phyloP scores from a whole-genome alignment of 1,284 basidiomycete genomes.

The Tetrapyrgos nigripes region DNA sequence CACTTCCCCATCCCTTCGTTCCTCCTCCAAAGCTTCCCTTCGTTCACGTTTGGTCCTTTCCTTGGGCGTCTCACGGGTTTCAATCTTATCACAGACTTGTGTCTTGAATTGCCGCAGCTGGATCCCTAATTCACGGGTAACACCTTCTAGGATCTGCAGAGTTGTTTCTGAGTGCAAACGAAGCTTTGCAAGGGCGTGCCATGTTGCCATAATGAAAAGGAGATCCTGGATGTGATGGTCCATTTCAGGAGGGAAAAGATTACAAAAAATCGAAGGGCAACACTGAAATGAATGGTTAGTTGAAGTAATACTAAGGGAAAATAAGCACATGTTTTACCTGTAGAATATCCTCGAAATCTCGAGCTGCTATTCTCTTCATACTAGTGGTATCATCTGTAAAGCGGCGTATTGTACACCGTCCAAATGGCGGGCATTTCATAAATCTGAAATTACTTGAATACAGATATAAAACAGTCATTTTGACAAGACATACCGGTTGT shows the following conservation, averaged over 20 bases:
- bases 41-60: neutral
- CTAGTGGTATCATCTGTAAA: constrained; percentile 24
- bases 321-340: constrained; percentile 17
- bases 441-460: neutral
- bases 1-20: no score
- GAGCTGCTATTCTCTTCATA: constrained; percentile 25
- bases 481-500: constrained; percentile 9
- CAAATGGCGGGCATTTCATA: constrained; percentile 20
- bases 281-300: neutral
- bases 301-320: neutral
- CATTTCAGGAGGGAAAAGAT: neutral
- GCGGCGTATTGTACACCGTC: constrained; percentile 18
- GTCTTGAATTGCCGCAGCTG: neutral
- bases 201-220: constrained; percentile 2
- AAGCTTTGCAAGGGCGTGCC: constrained; percentile 27
- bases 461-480: neutral
- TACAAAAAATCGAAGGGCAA: neutral
- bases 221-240: neutral
- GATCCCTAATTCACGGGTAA: constrained; percentile 8
- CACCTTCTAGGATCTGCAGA: neutral
- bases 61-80: neutral
- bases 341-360: constrained; percentile 30
- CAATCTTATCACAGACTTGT: neutral
- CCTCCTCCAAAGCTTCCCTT: neutral
- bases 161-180: constrained; percentile 20